Conservation (phyloP, 192 early-diverging fungal genomes). For the Dissophora globulifera region DNA sequence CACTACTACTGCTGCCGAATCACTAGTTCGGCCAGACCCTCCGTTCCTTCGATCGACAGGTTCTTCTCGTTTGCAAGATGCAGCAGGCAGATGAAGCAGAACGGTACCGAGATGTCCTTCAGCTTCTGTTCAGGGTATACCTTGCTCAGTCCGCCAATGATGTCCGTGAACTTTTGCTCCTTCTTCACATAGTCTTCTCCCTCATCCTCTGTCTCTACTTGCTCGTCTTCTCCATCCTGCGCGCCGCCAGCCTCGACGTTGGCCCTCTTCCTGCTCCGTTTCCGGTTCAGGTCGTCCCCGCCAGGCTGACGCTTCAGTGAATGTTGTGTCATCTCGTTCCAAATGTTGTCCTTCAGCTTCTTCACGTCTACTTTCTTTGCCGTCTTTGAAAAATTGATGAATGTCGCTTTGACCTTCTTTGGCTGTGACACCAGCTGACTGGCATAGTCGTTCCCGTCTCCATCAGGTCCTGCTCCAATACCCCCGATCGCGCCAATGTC, state of each 20-base stretch:
- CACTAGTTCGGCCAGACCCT: slow-evolving; percentile 32
- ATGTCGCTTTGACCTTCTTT: slow-evolving; percentile 74
- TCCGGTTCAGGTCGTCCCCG: slow-evolving; percentile 9
- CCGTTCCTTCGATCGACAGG: slow-evolving; percentile 65
- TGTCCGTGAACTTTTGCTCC: slow-evolving; percentile 76
- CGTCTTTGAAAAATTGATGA: slow-evolving; percentile 83
- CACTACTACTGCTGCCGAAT: slow-evolving; percentile 12
- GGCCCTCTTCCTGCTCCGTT: slow-evolving; percentile 19
- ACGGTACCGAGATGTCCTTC: slow-evolving; percentile 94
- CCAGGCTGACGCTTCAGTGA: slow-evolving; percentile 38
- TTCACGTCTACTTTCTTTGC: slow-evolving; percentile 97
- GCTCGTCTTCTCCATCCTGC: background rate
- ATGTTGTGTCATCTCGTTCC: slow-evolving; percentile 73
- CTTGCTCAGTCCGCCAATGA: slow-evolving; percentile 77
- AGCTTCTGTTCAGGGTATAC: slow-evolving; percentile 82
- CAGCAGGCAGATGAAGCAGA: slow-evolving; percentile 96
- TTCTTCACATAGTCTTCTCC: slow-evolving; percentile 58
- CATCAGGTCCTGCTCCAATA: slow-evolving; percentile 18
- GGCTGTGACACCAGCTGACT: slow-evolving; percentile 64
- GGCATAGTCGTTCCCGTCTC: slow-evolving; percentile 58
- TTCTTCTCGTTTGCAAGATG: slow-evolving; percentile 97
- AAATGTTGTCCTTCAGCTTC: slow-evolving; percentile 96
- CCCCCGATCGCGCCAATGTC: slow-evolving; percentile 19
- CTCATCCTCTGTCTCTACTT: slow-evolving; percentile 12
- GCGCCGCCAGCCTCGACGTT: slow-evolving; percentile 20